These are phyloP conservation scores for Candida sakaeoensis DNA, from an alignment of 805 yeast genomes.

Conservation along the genomic window DNA sequence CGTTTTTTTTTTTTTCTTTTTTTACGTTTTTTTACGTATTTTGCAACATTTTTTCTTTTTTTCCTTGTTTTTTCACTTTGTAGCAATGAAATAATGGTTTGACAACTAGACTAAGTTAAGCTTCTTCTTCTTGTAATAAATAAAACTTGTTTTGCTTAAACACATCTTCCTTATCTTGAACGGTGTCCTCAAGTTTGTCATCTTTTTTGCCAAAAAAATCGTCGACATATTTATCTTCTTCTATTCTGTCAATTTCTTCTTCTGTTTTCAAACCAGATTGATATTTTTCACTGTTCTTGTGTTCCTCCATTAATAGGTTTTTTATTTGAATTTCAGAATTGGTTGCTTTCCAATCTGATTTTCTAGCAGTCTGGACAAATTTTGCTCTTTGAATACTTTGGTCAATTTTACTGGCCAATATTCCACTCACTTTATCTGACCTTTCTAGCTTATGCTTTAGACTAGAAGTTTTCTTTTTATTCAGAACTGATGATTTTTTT, in stretches of 20 bases:
- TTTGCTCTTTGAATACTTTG: constrained; percentile 63
- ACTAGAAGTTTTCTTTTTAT: constrained; percentile 28
- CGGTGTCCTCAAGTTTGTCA: background rate
- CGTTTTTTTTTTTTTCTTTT: no score
- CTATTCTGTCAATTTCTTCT: constrained; percentile 27
- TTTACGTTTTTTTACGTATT: no score
- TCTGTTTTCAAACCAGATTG: constrained; percentile 15
- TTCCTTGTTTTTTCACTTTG: no score
- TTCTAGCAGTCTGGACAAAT: constrained; percentile 58
- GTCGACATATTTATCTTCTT: constrained; percentile 34
- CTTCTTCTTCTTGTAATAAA: constrained; percentile 37
- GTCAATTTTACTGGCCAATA: constrained; percentile 57
- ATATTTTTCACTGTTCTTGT: constrained; percentile 6
- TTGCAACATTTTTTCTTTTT: no score
- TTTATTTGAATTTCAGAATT: constrained; percentile 32
- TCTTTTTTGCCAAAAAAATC: constrained; percentile 21
- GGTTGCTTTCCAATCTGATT: constrained; percentile 69
- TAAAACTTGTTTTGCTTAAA: constrained; percentile 34
- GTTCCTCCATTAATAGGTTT: constrained; percentile 6
- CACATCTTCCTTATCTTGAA: no score
- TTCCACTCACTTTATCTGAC: constrained; percentile 50
- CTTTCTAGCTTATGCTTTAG: constrained; percentile 41
- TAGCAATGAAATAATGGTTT: no score
- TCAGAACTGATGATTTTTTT: constrained; percentile 15
- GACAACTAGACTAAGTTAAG: no score